phyloP scores from a whole-genome alignment of 441 rosid genomes.

The Flueggea neowawraea region DNA sequence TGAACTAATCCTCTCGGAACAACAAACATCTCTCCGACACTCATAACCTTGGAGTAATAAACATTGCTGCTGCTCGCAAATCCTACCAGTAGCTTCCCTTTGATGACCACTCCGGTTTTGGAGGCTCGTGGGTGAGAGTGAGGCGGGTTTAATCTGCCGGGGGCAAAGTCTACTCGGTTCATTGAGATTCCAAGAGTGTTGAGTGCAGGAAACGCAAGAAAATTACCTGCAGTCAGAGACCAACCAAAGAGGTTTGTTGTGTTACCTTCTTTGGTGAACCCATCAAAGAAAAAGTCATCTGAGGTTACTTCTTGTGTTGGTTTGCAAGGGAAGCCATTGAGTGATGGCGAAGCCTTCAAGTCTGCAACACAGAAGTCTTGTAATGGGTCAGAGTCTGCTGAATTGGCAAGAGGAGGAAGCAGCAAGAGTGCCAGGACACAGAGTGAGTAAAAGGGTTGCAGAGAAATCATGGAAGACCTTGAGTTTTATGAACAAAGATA shows the following conservation, averaged over 20 bases:
- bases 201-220: slow-evolving; percentile 41
- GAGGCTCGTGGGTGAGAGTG: slow-evolving; percentile 65
- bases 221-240: slow-evolving; percentile 33
- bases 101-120: slow-evolving; percentile 43
- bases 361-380: too few species aligned
- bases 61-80: slow-evolving; percentile 48
- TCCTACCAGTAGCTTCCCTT: slow-evolving; percentile 47
- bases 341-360: too few species aligned
- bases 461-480: too few species aligned
- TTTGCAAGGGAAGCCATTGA: slow-evolving; percentile 52
- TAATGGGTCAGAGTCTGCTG: too few species aligned
- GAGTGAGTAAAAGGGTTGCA: too few species aligned
- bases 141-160: slow-evolving; percentile 56
- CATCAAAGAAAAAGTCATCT: slow-evolving; percentile 41
- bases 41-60: slow-evolving; percentile 32
- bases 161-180: slow-evolving; percentile 53
- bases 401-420: too few species aligned
- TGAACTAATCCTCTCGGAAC: slow-evolving; percentile 54
- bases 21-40: slow-evolving; percentile 36
- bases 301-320: slow-evolving; percentile 13
- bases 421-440: too few species aligned
- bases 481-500: too few species aligned
- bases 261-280: slow-evolving; percentile 30
- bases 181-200: slow-evolving; percentile 57
- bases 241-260: slow-evolving; percentile 40